Percentiles rank a stretch among this genome's conserved stretches.
phyloP scores from a whole-genome alignment of 768 basidiomycete genomes.

The Sporobolomyces pararoseus region DNA sequence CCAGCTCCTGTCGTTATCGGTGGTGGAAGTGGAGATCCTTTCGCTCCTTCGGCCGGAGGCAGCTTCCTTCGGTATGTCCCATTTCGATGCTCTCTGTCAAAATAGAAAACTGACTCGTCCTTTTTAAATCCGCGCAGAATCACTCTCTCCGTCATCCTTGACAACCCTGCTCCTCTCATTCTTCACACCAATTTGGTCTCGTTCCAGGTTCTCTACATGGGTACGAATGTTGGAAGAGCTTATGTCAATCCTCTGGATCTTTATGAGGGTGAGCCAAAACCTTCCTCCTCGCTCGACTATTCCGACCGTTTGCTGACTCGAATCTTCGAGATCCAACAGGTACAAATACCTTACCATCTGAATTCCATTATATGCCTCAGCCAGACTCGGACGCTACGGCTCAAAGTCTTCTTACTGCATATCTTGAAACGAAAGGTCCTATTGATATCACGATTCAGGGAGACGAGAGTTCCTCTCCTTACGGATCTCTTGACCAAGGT shows the following conservation, averaged over 20 bases:
- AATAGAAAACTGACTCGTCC: background rate
- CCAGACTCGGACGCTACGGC: slow-evolving; percentile 66
- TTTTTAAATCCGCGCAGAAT: slow-evolving; percentile 7
- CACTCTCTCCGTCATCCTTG: slow-evolving; percentile 26
- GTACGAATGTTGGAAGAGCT: slow-evolving; percentile 48
- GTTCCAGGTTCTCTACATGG: slow-evolving; percentile 60
- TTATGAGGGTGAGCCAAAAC: background rate
- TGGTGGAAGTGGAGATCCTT: slow-evolving; percentile 20
- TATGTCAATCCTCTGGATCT: slow-evolving; percentile 54
- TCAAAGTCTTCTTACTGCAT: slow-evolving; percentile 53
- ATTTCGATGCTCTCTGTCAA: no score
- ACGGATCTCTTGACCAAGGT: slow-evolving; percentile 59
- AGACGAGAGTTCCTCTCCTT: slow-evolving; percentile 61
- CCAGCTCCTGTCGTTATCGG: slow-evolving; percentile 29
- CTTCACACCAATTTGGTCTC: slow-evolving; percentile 60
- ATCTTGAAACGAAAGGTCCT: slow-evolving; percentile 57
- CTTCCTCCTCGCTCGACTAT: background rate
- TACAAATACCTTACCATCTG: slow-evolving; percentile 56
- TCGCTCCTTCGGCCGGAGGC: slow-evolving; percentile 16
- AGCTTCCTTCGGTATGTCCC: slow-evolving; percentile 22
- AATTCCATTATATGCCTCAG: slow-evolving; percentile 65
- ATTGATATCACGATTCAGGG: slow-evolving; percentile 51
- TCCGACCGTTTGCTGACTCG: background rate
- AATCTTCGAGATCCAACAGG: slow-evolving; percentile 50
- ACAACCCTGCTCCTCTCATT: slow-evolving; percentile 48